Percentiles rank a stretch among this genome's conserved stretches.
phyloP scores from a whole-genome alignment of 1,284 basidiomycete species.

The Ceratobasidium sp. region DNA sequence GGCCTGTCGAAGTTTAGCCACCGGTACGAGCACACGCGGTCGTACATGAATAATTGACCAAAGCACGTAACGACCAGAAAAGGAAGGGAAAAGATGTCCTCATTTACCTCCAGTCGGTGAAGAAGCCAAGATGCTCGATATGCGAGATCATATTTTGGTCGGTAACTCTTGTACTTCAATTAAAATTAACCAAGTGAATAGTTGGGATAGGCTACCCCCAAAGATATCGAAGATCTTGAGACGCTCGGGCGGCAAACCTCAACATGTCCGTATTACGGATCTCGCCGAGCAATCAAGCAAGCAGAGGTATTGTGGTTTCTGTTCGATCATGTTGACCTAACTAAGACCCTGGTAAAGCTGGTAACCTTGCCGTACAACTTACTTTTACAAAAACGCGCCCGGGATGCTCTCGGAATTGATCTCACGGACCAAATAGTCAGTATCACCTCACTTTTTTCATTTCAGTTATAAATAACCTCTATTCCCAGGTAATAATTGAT shows the following conservation, averaged over 20 bases:
- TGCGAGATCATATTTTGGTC: conserved; percentile 91
- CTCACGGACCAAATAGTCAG: conserved; percentile 83
- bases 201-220: conserved; percentile 77
- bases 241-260: conserved; percentile 73
- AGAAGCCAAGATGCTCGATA: conserved; percentile 81
- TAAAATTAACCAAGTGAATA: background rate
- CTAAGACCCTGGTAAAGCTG: conserved; percentile 65
- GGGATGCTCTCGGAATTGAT: conserved; percentile 90
- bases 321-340: conserved; percentile 28
- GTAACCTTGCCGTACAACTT: conserved; percentile 96
- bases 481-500: conserved; percentile 74
- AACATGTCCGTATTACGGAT: conserved; percentile 95
- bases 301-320: conserved; percentile 77
- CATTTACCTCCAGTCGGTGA: conserved; percentile 84
- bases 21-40: conserved; percentile 65
- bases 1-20: conserved; percentile 88
- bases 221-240: conserved; percentile 96
- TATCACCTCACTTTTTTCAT: background rate
- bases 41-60: conserved; percentile 4
- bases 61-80: conserved; percentile 62
- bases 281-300: conserved; percentile 87
- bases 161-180: conserved; percentile 51
- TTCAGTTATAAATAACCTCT: background rate
- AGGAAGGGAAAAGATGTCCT: conserved; percentile 77
- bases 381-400: conserved; percentile 84